phyloP scores from a whole-genome alignment of 1,139 yeast species.

The Yamadazyma taylorii region DNA sequence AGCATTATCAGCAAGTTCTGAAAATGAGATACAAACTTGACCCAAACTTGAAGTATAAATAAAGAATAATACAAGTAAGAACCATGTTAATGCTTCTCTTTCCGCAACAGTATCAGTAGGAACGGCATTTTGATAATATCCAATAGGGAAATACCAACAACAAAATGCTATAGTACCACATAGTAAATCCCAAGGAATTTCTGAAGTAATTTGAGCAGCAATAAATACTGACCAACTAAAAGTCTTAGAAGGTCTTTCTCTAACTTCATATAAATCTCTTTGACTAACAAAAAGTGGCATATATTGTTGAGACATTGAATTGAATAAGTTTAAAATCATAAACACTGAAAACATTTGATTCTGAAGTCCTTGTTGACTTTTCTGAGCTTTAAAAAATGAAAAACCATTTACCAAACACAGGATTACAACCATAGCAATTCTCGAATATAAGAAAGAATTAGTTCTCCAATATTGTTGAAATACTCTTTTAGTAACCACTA shows the following conservation, averaged over 20 bases:
- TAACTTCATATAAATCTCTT: conserved; percentile 38
- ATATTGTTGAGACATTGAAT: conserved; percentile 55
- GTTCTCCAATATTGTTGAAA: conserved; percentile 73
- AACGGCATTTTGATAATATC: conserved; percentile 58
- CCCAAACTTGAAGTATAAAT: conserved; percentile 40
- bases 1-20: conserved; percentile 40
- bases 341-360: conserved; percentile 55
- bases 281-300: conserved; percentile 33
- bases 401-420: conserved; percentile 70
- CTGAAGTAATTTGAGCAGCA: conserved; percentile 65
- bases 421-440: conserved; percentile 51
- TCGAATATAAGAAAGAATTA: conserved; percentile 71
- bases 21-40: conserved; percentile 39
- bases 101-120: conserved; percentile 21
- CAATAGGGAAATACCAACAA: conserved; percentile 83
- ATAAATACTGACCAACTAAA: conserved; percentile 38
- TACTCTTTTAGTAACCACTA: conserved; percentile 53
- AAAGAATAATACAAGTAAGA: conserved; percentile 40
- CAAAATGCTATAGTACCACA: conserved; percentile 68
- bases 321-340: conserved; percentile 49
- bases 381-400: conserved; percentile 48
- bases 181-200: conserved; percentile 71
- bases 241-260: conserved; percentile 34
- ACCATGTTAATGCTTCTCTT: conserved; percentile 47
- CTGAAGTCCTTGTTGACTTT: conserved; percentile 41